Evolutionary conservation across 108 stramenopile genomes (phyloP), one percentile per base, ranked within the genome.

Genomic region (Ochromonas danica): DNA sequence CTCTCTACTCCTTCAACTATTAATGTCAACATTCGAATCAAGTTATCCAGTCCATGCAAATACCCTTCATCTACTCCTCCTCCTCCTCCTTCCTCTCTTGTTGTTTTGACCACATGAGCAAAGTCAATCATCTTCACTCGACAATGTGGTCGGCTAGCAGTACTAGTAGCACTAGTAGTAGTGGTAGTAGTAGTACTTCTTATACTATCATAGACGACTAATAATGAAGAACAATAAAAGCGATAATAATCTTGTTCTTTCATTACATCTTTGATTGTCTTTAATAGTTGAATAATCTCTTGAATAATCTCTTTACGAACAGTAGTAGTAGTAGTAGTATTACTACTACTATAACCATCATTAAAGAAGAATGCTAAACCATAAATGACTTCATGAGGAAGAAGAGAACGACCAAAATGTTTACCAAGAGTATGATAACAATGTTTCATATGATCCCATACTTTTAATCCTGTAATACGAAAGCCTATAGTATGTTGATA

Each of bases 101-200:
- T n/a, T n/a, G n/a, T 67, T 28, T 67, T 67, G 31, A 67, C 63
- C 33, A 67, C 63, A 67, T 67, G 63, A 22, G 63, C 63, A 25
- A 67, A 67, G 31, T 67, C 63, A 25, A 67, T 67, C 63, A 67
- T 67, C 6, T 22, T 67, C 30, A 67, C 30, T 36, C 30, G 31
- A 6, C 30, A 33, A 67, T 36, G 22, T 10, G 22, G 10, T 36
- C 25, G 33, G 25, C 10, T 25, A 14, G 31, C 6, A 14, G 27
- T 36, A 33, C 25, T 67, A 3, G 30, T 28, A 33, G 35, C 17
- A 35, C 25, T 6, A 67, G 33, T 36, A 14, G 10, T 67, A 36
- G 6, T 33, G 3, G 3, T 28, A 36, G 3, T 67, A 67, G 3
- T 28, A 31, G 6, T 31, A 36, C 63, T 67, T 22, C 22, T 6